Percentiles rank a stretch among this genome's conserved stretches.
These are phyloP conservation scores for Psophocarpus tetragonolobus DNA, from an alignment of 306 rosid species.

Conservation along the genomic window DNA sequence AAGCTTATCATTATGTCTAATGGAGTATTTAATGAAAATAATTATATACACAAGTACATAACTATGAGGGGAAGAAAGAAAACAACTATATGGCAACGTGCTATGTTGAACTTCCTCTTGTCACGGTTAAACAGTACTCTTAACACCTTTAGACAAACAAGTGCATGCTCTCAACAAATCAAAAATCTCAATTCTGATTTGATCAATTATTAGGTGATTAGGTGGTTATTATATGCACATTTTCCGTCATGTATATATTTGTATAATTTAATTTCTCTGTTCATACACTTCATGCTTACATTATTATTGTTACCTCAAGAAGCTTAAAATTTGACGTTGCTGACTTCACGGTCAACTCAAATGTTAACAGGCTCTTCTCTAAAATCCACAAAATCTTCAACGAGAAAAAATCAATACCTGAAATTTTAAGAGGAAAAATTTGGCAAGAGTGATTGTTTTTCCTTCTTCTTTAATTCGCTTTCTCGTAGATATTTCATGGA, in stretches of 20 bases:
- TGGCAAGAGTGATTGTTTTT: neutral
- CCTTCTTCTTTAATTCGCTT: neutral
- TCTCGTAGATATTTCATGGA: neutral
- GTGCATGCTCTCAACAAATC: neutral
- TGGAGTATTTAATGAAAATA: neutral
- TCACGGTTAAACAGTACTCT: neutral
- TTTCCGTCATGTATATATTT: neutral
- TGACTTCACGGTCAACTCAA: constrained; percentile 26
- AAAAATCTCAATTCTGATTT: neutral
- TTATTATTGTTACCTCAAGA: neutral
- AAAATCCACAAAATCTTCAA: constrained; percentile 1
- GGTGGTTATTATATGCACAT: neutral
- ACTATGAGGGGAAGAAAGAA: neutral
- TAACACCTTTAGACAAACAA: neutral
- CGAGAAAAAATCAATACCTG: neutral
- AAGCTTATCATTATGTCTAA: constrained; percentile 10
- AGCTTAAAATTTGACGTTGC: neutral
- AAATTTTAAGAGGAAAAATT: neutral
- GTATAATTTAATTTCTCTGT: neutral
- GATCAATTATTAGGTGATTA: neutral
- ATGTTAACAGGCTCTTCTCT: constrained; percentile 12
- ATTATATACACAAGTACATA: neutral
- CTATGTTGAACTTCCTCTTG: neutral
- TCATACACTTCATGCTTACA: constrained; percentile 34
- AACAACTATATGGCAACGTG: neutral